Evolutionary conservation across 2,329 filamentous ascomycete genomes (phyloP).

Genomic region (Talaromyces sp.): DNA sequence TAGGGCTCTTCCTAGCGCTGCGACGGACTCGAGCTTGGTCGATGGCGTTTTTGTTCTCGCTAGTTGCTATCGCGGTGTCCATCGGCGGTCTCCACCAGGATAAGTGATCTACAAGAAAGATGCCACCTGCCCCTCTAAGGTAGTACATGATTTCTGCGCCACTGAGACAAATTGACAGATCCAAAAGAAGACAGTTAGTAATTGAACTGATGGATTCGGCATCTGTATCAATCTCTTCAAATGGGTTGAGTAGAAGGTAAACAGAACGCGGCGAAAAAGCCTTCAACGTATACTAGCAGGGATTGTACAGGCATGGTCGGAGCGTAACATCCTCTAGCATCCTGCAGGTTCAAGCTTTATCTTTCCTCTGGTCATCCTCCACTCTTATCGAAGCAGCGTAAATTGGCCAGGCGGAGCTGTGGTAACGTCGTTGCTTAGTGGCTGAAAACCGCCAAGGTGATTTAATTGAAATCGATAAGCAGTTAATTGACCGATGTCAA

Average conservation of each 20-base stretch:
- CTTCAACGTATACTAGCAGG: background rate
- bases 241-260: background rate
- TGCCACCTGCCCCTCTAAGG: background rate
- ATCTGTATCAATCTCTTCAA: background rate
- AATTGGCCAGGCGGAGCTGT: background rate
- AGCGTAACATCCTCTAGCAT: background rate
- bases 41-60: background rate
- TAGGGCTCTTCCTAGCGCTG: constrained; percentile 9
- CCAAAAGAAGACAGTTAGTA: background rate
- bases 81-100: constrained; percentile 3
- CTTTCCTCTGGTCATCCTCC: background rate
- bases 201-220: background rate
- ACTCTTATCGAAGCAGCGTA: constrained; percentile 5
- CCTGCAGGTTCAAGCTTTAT: background rate
- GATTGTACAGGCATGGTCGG: background rate
- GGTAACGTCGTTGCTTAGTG: background rate
- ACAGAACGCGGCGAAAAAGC: background rate
- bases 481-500: background rate
- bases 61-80: constrained; percentile 6
- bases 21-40: constrained; percentile 15
- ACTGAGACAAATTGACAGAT: background rate
- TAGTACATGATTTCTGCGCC: background rate
- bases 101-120: constrained; percentile 3
- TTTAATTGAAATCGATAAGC: constrained; percentile 7
- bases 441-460: background rate